phyloP scores from a whole-genome alignment of 2,329 filamentous ascomycete genomes.

The Aspergillus bombycis region DNA sequence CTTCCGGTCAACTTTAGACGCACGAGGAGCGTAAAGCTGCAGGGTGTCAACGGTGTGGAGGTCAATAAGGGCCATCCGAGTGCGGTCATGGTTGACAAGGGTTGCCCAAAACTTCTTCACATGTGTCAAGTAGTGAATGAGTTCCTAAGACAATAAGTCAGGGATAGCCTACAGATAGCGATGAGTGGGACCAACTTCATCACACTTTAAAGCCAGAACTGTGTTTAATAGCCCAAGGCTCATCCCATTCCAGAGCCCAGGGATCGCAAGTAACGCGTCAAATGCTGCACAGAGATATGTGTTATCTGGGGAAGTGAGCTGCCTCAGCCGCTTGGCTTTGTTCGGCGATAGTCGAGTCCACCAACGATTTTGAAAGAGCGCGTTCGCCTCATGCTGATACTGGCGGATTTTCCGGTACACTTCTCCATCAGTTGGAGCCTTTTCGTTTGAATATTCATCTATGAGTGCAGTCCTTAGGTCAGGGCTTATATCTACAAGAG shows the following conservation, averaged over 20 bases:
- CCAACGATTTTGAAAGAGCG: slow-evolving; percentile 20
- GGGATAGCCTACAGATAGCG: slow-evolving; percentile 1
- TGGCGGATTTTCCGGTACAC: slow-evolving; percentile 28
- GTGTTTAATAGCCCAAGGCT: slow-evolving; percentile 31
- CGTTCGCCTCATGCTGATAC: slow-evolving; percentile 25
- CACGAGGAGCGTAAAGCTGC: slow-evolving; percentile 35
- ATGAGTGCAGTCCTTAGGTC: slow-evolving; percentile 16
- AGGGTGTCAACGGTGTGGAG: slow-evolving; percentile 34
- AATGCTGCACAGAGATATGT: slow-evolving; percentile 31
- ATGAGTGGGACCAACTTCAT: slow-evolving; percentile 34
- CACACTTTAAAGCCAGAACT: slow-evolving; percentile 32
- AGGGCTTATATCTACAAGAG: slow-evolving; percentile 21
- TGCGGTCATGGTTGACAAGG: slow-evolving; percentile 31
- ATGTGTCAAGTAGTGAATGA: slow-evolving; percentile 36
- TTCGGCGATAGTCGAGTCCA: slow-evolving; percentile 21
- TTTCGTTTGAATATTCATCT: slow-evolving; percentile 28
- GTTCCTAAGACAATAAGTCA: slow-evolving; percentile 26
- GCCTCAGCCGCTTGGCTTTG: slow-evolving; percentile 19
- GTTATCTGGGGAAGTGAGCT: slow-evolving; percentile 18
- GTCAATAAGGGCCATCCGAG: slow-evolving; percentile 33
- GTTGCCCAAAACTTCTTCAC: slow-evolving; percentile 37
- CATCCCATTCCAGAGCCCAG: slow-evolving; percentile 36
- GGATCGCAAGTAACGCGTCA: slow-evolving; percentile 35
- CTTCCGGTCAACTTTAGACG: slow-evolving; percentile 28
- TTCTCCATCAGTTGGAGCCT: slow-evolving; percentile 23